Conservation (phyloP, 208 protist species). For the Leishmania amazonensis region DNA sequence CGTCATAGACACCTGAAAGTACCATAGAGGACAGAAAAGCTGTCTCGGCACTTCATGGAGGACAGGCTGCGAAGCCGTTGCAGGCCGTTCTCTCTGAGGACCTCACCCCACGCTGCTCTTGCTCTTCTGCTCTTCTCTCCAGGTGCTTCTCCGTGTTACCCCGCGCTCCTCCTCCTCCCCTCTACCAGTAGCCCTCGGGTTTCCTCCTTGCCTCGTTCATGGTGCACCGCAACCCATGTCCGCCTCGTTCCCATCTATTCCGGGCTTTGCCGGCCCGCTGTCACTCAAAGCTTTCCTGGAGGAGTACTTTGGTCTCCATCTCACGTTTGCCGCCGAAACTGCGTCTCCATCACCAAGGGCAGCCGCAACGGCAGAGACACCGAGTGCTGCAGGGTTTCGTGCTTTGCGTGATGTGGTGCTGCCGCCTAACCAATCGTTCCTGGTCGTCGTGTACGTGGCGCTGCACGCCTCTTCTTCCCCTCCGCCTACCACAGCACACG, state of each 20-base stretch:
- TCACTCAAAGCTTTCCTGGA: constrained; percentile 57
- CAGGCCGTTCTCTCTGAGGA: neutral
- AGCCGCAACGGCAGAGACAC: neutral
- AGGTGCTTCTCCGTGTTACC: neutral
- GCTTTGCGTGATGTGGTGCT: constrained; percentile 22
- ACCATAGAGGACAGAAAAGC: neutral
- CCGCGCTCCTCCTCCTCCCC: neutral
- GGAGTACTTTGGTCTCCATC: constrained; percentile 38
- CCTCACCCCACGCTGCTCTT: neutral
- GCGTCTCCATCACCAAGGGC: neutral
- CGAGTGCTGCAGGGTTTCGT: neutral
- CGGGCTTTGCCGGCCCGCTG: constrained; percentile 51
- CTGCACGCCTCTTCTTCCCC: constrained; percentile 27
- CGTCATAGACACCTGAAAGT: neutral
- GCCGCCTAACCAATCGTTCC: constrained; percentile 37
- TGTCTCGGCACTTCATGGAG: neutral
- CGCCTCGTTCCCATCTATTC: constrained; percentile 42
- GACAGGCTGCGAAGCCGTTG: neutral
- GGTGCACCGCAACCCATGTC: constrained; percentile 29
- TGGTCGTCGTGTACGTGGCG: constrained; percentile 52
- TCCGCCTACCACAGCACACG: neutral
- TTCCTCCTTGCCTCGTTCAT: neutral
- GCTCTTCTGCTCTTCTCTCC: neutral
- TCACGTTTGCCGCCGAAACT: constrained; percentile 24
- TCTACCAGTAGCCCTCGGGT: neutral